Evolutionary conservation across 2,329 filamentous ascomycete genomes (phyloP), one percentile per base, ranked within the genome.

Genomic region (Xenoacremonium recifei): DNA sequence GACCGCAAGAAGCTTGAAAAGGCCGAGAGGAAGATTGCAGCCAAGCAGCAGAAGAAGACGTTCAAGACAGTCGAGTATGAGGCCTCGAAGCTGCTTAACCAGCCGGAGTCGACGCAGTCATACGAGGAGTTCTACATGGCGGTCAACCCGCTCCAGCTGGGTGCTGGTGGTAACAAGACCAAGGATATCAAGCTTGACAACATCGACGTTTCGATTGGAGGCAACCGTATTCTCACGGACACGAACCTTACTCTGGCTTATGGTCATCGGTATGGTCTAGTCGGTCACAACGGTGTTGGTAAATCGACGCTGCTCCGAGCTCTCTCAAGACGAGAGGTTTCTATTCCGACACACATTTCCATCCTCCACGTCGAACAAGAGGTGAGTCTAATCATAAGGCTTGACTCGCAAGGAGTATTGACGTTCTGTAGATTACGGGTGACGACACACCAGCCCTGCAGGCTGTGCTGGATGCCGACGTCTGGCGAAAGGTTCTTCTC

Each of bases 51-150:
- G 72, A 95, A 95, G 76, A 99, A 99, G 75, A 82, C 84, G 25
- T 96, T 93, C 84, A 97, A 97, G 78, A 96, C 86, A 42, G 93
- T 99, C 55, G 89, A 96, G 69, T 99, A 99, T 66, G 93, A 99
- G 71, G 88, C 93, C 1, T 97, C 93, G 11, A 84, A 84, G 54
- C 75, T 99, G 53, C 82, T 99, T 53, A 85, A 95, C 62, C 81
- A 89, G 67, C 78, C 89, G 4, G 86, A 92, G 58, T 80, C 85
- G 58, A 75, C 91, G 11, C 85, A 96, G 75, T 95, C 89, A 30
- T 99, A 99, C 65, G 93, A 99, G 69, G 93, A 99, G 65, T 97
- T 99, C 71, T 99, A 95, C 79, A 97, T 99, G 93, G 86, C 89
- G 40, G 93, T 99, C 73, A 99, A 99, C 67, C 93, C 93, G 47